These are phyloP conservation scores for Jackrogersella minutella DNA, from an alignment of 495 filamentous ascomycete genomes.

Conservation along the genomic window DNA sequence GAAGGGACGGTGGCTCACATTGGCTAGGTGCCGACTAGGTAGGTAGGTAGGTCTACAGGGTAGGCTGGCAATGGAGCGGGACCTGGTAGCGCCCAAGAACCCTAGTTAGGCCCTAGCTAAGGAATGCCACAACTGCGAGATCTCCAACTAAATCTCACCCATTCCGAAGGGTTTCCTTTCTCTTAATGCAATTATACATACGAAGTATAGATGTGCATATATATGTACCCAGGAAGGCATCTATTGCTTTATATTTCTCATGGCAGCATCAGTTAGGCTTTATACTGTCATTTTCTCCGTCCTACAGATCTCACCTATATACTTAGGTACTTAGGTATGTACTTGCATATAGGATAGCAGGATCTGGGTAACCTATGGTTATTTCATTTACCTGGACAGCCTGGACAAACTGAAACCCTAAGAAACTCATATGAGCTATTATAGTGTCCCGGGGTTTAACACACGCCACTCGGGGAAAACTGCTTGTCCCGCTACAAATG, in stretches of 20 bases:
- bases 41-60: too few species aligned
- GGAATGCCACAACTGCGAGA: slow-evolving; percentile 6
- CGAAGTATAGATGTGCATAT: too few species aligned
- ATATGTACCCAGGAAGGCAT: too few species aligned
- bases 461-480: slow-evolving; percentile 57
- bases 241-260: neutral
- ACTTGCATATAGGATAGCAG: too few species aligned
- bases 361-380: neutral
- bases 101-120: slow-evolving; percentile 3
- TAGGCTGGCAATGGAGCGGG: too few species aligned
- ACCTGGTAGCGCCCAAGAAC: slow-evolving; percentile 21
- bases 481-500: slow-evolving; percentile 40
- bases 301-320: neutral
- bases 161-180: slow-evolving; percentile 5
- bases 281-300: too few species aligned
- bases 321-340: neutral
- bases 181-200: slow-evolving; percentile 20
- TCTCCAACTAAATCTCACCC: slow-evolving; percentile 21
- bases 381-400: neutral
- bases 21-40: too few species aligned
- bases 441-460: slow-evolving; percentile 35
- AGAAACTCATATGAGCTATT: slow-evolving; percentile 15
- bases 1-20: too few species aligned
- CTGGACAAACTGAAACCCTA: neutral
- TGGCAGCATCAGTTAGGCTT: neutral